Evolutionary conservation across 768 basidiomycete species (phyloP).

Genomic region (Mycena filopes): DNA sequence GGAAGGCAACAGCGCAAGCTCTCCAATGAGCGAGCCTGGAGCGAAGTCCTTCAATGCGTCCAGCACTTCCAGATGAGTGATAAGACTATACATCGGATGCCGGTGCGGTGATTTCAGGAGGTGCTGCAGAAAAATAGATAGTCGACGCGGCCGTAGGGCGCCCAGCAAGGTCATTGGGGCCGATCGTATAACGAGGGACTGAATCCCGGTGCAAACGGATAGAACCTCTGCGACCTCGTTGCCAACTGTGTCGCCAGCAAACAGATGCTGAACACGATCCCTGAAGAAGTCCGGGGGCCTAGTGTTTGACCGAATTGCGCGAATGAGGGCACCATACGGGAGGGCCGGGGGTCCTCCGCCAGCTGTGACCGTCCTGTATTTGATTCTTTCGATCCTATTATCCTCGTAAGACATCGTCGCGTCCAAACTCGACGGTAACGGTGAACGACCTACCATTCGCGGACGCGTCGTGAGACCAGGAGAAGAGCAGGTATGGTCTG

Average conservation of each 20-base stretch:
- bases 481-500: neutral
- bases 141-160: too few relatives aligned
- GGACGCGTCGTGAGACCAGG: conserved; percentile 3
- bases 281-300: neutral
- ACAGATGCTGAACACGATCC: conserved; percentile 11
- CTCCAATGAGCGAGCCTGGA: too few relatives aligned
- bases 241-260: neutral
- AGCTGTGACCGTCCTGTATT: neutral
- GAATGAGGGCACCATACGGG: neutral
- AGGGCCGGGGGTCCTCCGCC: neutral
- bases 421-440: too few relatives aligned
- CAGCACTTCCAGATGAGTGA: conserved; percentile 11
- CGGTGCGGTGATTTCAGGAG: too few relatives aligned
- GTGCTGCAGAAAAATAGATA: too few relatives aligned
- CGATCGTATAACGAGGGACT: neutral
- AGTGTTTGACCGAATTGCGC: neutral
- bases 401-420: neutral
- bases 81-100: neutral
- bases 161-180: too few relatives aligned
- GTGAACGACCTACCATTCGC: neutral
- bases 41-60: neutral
- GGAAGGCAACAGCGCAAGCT: neutral
- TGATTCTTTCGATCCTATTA: conserved; percentile 11
- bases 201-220: neutral
- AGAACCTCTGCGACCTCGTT: neutral